Evolutionary conservation across 1,284 basidiomycete species (phyloP).

Genomic region (Pisolithus thermaeus): DNA sequence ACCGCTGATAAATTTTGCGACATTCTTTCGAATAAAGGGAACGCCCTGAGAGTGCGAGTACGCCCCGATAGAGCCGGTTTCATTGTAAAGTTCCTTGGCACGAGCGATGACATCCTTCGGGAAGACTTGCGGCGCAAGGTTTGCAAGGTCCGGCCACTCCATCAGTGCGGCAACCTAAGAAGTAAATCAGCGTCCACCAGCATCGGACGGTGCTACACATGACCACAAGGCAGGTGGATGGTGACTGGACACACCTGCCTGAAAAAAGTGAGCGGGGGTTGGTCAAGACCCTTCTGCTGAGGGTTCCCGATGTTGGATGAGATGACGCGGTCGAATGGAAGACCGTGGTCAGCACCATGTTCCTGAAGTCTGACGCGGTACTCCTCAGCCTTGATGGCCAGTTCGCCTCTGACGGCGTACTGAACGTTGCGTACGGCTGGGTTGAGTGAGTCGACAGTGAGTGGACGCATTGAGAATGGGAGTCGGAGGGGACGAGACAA

Average conservation of each 20-base stretch:
- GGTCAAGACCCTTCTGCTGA: slow-evolving; percentile 92
- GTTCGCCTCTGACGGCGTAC: slow-evolving; percentile 96
- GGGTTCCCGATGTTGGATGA: slow-evolving; percentile 98
- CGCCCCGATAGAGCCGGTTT: slow-evolving; percentile 92
- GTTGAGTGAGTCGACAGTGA: slow-evolving; percentile 69
- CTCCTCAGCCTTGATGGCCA: slow-evolving; percentile 90
- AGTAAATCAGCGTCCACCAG: neutral
- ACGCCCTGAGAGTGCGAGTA: slow-evolving; percentile 97
- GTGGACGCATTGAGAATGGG: slow-evolving; percentile 41
- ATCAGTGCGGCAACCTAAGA: slow-evolving; percentile 80
- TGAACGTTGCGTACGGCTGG: slow-evolving; percentile 83
- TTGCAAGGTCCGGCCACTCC: slow-evolving; percentile 86
- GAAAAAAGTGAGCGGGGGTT: slow-evolving; percentile 89
- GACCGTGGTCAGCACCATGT: slow-evolving; percentile 37
- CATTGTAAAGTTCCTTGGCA: slow-evolving; percentile 73
- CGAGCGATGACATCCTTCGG: slow-evolving; percentile 83
- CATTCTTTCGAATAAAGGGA: slow-evolving; percentile 80
- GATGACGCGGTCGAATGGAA: slow-evolving; percentile 89
- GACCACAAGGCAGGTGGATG: neutral
- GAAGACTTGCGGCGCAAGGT: slow-evolving; percentile 75
- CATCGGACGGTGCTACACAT: neutral
- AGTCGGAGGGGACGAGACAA: slow-evolving; percentile 1
- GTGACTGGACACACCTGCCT: slow-evolving; percentile 65
- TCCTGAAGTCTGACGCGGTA: slow-evolving; percentile 67
- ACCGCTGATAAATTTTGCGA: slow-evolving; percentile 79